Conservation (phyloP, 2,329 filamentous ascomycete species). For the Colletotrichum lini region DNA sequence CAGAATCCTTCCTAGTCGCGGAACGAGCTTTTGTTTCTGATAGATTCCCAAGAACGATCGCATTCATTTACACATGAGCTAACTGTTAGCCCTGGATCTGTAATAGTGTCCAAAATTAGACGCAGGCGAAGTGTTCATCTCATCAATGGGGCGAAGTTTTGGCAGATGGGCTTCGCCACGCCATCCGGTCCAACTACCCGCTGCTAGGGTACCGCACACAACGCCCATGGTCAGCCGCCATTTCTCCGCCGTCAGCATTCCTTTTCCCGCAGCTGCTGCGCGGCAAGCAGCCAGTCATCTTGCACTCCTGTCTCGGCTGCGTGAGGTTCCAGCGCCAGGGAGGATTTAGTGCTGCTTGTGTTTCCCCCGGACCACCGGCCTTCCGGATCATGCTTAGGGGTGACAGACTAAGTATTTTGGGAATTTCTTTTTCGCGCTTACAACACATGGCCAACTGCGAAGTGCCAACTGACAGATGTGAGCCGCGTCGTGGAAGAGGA, state of each 20-base stretch:
- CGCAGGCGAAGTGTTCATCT: slow-evolving; percentile 1
- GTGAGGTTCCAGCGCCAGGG: slow-evolving; percentile 18
- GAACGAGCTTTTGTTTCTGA: too few species aligned
- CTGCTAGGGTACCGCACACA: background rate
- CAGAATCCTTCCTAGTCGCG: background rate
- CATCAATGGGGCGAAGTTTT: slow-evolving; percentile 1
- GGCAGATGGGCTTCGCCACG: slow-evolving; percentile 5
- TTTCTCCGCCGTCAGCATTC: background rate
- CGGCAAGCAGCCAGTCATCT: slow-evolving; percentile 30
- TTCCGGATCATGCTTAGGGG: background rate
- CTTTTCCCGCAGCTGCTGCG: slow-evolving; percentile 10
- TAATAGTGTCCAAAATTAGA: slow-evolving; percentile 17
- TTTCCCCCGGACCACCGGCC: background rate
- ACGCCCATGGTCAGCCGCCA: slow-evolving; percentile 12
- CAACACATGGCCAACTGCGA: background rate
- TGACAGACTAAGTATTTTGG: background rate
- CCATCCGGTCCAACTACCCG: background rate
- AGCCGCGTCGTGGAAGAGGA: slow-evolving; percentile 24
- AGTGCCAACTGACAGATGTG: background rate
- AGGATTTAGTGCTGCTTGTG: background rate
- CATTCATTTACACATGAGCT: too few species aligned
- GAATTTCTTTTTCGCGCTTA: background rate
- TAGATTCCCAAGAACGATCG: too few species aligned
- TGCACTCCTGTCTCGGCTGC: background rate
- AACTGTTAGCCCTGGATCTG: background rate